Percentiles rank a stretch among this genome's conserved stretches.
Conservation (phyloP, 1,139 yeast genomes). For the Pichia sp. region DNA sequence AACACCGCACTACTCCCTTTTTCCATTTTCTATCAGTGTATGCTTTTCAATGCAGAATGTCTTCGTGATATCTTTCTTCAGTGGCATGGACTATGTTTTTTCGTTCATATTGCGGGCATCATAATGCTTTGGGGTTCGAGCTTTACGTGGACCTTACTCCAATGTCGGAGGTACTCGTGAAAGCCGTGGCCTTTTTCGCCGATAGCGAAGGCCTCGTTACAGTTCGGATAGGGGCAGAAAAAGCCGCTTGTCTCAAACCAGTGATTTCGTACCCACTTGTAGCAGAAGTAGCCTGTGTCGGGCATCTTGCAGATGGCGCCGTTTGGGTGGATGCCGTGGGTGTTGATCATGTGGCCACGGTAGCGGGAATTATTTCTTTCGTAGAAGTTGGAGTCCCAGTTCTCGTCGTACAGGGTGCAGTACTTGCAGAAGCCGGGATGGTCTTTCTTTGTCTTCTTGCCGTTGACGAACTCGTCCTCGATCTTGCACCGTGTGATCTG, state of each 20-base stretch:
- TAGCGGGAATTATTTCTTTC: constrained; percentile 22
- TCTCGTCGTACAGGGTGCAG: constrained; percentile 11
- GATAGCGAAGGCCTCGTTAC: constrained; percentile 11
- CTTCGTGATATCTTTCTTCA: too few species aligned
- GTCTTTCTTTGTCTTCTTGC: constrained; percentile 19
- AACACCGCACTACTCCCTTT: background rate
- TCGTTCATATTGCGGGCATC: background rate
- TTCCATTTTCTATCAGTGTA: background rate
- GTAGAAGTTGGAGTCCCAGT: constrained; percentile 18
- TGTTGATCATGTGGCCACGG: constrained; percentile 22
- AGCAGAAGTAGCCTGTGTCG: constrained; percentile 11
- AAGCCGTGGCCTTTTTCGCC: constrained; percentile 21
- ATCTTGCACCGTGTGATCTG: constrained; percentile 16
- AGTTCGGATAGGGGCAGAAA: constrained; percentile 15
- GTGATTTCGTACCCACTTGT: constrained; percentile 19
- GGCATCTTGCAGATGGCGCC: constrained; percentile 14
- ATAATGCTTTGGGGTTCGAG: background rate
- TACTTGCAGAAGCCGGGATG: constrained; percentile 21
- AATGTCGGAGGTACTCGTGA: constrained; percentile 20
- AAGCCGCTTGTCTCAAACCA: constrained; percentile 20
- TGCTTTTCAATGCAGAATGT: too few species aligned
- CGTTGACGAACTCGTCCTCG: constrained; percentile 10
- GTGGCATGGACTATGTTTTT: too few species aligned
- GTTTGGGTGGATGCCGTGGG: constrained; percentile 22
- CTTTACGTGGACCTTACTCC: constrained; percentile 12